phyloP scores from a whole-genome alignment of 306 rosid species.

The Castanopsis chinensis region DNA sequence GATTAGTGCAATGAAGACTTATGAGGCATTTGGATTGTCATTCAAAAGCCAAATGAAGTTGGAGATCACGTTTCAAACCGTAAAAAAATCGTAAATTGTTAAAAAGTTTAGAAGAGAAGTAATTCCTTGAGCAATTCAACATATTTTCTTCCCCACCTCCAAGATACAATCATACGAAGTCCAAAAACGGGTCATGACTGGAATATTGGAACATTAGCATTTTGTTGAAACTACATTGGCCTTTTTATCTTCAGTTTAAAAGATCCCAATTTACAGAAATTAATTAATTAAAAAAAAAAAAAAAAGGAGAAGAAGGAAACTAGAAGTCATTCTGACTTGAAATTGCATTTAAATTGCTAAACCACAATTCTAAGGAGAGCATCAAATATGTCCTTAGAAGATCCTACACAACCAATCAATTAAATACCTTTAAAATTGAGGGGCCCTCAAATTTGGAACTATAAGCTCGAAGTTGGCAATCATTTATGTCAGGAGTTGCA shows the following conservation, averaged over 20 bases:
- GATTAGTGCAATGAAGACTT: background rate
- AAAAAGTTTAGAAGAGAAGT: too few species aligned
- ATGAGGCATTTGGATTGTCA: background rate
- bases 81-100: too few species aligned
- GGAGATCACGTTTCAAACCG: too few species aligned
- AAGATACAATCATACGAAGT: too few species aligned
- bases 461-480: slow-evolving; percentile 37
- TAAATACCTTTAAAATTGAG: slow-evolving; percentile 65
- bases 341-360: background rate
- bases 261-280: background rate
- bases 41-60: background rate
- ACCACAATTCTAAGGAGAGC: background rate
- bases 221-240: too few species aligned
- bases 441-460: slow-evolving; percentile 64
- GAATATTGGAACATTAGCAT: too few species aligned
- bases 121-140: too few species aligned
- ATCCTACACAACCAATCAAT: background rate
- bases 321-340: too few species aligned
- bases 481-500: slow-evolving; percentile 34
- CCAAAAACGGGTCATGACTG: too few species aligned
- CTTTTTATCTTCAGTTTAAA: background rate
- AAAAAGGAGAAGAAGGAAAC: background rate
- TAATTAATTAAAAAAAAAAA: background rate
- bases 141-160: background rate
- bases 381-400: background rate